These are phyloP conservation scores for Cytospora paraplurivora DNA, from an alignment of 2,329 filamentous ascomycete genomes.

Conservation along the genomic window DNA sequence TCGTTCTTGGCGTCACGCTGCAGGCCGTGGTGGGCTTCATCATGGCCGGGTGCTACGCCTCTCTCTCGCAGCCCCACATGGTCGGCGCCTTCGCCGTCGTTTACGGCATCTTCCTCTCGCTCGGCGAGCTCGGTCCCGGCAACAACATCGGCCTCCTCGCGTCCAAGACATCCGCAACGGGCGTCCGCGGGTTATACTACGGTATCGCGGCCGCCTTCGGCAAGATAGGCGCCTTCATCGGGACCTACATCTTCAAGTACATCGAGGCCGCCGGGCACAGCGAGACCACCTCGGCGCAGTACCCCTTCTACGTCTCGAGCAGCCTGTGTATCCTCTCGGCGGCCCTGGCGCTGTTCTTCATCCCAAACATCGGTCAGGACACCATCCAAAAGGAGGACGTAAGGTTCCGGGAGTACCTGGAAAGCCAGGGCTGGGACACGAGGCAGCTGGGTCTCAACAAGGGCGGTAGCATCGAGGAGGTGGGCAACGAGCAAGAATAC, in stretches of 20 bases:
- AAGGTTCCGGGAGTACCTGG: constrained; percentile 73
- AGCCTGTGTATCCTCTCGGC: constrained; percentile 77
- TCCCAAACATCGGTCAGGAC: constrained; percentile 82
- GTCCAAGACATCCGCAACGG: constrained; percentile 84
- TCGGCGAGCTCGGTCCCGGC: constrained; percentile 82
- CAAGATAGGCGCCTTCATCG: constrained; percentile 82
- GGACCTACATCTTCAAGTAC: constrained; percentile 79
- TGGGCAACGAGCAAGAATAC: neutral
- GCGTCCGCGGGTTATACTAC: constrained; percentile 79
- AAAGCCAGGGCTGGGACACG: constrained; percentile 75
- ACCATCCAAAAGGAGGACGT: constrained; percentile 79
- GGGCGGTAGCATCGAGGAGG: constrained; percentile 38
- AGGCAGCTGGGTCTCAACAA: constrained; percentile 50
- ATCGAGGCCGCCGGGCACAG: constrained; percentile 63
- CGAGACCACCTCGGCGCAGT: constrained; percentile 67
- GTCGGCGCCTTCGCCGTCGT: constrained; percentile 78
- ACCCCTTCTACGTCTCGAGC: constrained; percentile 87
- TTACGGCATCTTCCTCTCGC: constrained; percentile 75
- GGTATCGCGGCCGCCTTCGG: constrained; percentile 72
- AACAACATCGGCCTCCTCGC: constrained; percentile 90
- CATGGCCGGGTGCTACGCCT: constrained; percentile 78
- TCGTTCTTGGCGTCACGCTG: constrained; percentile 68
- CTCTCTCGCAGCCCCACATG: constrained; percentile 66
- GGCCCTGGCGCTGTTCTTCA: constrained; percentile 61
- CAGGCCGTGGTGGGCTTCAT: constrained; percentile 84